Conservation (phyloP, 2,329 filamentous ascomycete genomes). For the Plectosphaerella plurivora region DNA sequence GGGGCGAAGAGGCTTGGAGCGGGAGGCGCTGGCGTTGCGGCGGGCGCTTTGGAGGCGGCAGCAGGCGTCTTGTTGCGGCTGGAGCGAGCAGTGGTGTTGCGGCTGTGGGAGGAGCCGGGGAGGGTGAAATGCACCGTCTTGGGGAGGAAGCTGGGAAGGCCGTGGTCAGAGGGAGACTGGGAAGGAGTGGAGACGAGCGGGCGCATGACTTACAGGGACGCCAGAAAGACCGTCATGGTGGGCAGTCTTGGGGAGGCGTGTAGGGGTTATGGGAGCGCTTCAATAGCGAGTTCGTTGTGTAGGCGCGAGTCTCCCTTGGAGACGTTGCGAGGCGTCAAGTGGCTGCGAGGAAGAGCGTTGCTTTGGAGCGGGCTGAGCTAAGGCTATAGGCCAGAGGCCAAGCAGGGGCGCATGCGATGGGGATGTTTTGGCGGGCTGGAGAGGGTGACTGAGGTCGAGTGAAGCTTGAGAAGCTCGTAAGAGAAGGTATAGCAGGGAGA, state of each 20-base stretch:
- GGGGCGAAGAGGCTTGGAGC: conserved; percentile 48
- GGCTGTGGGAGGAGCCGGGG: conserved; percentile 44
- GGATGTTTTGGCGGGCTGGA: neutral
- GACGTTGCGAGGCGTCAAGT: neutral
- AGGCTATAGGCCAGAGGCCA: conserved; percentile 5
- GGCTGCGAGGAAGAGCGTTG: neutral
- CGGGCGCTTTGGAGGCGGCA: conserved; percentile 16
- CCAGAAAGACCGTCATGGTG: conserved; percentile 48
- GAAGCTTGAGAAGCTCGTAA: no score
- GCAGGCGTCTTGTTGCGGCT: conserved; percentile 13
- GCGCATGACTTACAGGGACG: conserved; percentile 36
- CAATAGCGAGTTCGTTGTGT: neutral
- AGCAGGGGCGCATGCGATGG: neutral
- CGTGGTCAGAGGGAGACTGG: conserved; percentile 5
- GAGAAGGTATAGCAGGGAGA: no score
- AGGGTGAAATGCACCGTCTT: conserved; percentile 87
- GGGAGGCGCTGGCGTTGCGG: conserved; percentile 20
- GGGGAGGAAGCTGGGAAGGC: conserved; percentile 68
- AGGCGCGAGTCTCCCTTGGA: neutral
- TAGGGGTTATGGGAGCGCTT: conserved; percentile 1
- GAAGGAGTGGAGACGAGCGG: neutral
- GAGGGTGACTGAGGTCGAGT: neutral
- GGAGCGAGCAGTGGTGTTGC: conserved; percentile 12
- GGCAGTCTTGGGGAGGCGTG: conserved; percentile 7
- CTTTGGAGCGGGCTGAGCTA: neutral